phyloP scores from a whole-genome alignment of 2,329 filamentous ascomycete genomes.

The Penicillium aurantiogriseum region DNA sequence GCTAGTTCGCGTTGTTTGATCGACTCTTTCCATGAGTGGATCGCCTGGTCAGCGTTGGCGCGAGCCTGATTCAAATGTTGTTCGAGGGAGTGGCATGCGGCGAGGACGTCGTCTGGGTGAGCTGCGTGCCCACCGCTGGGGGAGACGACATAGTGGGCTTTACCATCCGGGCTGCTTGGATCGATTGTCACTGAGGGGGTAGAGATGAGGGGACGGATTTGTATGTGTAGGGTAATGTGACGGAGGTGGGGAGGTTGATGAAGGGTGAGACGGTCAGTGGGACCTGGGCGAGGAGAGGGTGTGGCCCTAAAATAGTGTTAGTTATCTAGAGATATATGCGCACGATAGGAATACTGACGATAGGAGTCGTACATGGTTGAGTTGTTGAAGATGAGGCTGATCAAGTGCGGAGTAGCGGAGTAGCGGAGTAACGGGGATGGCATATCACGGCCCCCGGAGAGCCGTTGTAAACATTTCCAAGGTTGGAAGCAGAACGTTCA shows the following conservation, averaged over 20 bases:
- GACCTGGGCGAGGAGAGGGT: constrained; percentile 86
- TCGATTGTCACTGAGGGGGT: constrained; percentile 67
- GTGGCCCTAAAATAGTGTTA: constrained; percentile 57
- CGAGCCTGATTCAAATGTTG: constrained; percentile 70
- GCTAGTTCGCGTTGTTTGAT: constrained; percentile 59
- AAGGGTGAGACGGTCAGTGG: constrained; percentile 93
- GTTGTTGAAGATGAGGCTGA: background rate
- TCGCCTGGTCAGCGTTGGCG: constrained; percentile 62
- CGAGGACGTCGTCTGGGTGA: constrained; percentile 80
- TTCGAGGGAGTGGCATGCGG: constrained; percentile 75
- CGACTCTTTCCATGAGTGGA: constrained; percentile 68
- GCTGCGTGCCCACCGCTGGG: constrained; percentile 76
- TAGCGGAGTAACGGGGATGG: constrained; percentile 4
- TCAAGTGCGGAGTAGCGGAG: constrained; percentile 10
- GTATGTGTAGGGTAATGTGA: constrained; percentile 94
- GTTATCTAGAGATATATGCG: background rate
- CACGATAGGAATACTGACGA: constrained; percentile 32
- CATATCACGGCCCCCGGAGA: background rate
- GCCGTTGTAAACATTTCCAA: background rate
- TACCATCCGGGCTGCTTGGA: constrained; percentile 40
- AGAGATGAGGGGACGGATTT: constrained; percentile 83
- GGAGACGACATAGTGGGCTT: constrained; percentile 73
- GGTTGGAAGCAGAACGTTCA: background rate
- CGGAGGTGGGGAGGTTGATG: constrained; percentile 81
- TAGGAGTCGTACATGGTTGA: constrained; percentile 47